Base-by-base conservation (phyloP, 495 filamentous ascomycete species). In the Penicillium ochrochloron region DNA sequence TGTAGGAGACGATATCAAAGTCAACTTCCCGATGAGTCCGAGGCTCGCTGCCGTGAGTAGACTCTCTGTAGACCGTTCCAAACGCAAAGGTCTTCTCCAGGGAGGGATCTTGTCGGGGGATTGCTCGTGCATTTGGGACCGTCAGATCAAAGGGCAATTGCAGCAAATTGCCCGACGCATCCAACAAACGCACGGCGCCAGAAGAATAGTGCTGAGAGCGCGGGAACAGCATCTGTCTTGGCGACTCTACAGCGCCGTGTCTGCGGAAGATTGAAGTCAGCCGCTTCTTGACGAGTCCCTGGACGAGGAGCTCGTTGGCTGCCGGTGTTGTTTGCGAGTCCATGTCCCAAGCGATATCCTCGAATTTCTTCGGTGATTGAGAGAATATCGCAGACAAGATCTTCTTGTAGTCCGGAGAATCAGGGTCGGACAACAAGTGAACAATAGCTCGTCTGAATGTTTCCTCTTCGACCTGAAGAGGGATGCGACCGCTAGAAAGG, bases 121-220 rank as follows among this genome's bases (percentile, higher is more conserved):
- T 82, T 23, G 87, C 84, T 57, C 95, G 85, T 25, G 95, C 96
- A 73, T 97, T 88, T 12, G 94, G 93, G 44, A 98, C 81, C 29
- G 93, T 96, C 15, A 98, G 77, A 71, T 99, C 95, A 68, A 90
- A 97, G 1, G 96, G 96, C 44, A 98, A 74, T 70, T 98, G 95
- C 11, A 98, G 81, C 4, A 96, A 80, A 25, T 89, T 94, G 11
- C 95, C 96, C 65, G 87, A 90, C 1, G 86, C 81, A 74, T 97
- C 92, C 11, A 99, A 81, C 19, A 98, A 74, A 61, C 91, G 88
- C 25, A 94, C 90, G 50, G 86, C 86, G 66, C 85, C 86, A 14
- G 83, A 83, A 46, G 85, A 85, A 70, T 98, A 97, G 73, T 92
- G 87, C 3, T 84, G 77, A 23, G 93, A 96, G 48, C 88, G 85